phyloP scores from a whole-genome alignment of 805 yeast genomes.

The Yamadazyma olivae region DNA sequence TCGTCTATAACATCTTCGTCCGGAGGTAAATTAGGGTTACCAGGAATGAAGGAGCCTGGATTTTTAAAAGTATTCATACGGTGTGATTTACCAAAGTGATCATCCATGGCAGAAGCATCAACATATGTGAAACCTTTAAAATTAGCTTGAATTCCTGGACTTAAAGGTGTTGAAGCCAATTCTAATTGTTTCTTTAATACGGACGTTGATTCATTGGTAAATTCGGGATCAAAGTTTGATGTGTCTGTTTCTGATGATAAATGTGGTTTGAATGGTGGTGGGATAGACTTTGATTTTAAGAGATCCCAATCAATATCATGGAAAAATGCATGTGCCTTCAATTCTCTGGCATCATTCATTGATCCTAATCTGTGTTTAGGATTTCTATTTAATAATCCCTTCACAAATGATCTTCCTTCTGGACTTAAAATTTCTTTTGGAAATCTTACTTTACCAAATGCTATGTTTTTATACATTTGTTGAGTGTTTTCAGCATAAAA shows the following conservation, averaged over 20 bases:
- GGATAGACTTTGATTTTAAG: conserved; percentile 72
- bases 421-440: conserved; percentile 92
- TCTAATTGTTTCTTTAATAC: conserved; percentile 66
- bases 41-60: conserved; percentile 74
- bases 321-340: conserved; percentile 90
- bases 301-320: conserved; percentile 88
- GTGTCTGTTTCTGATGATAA: conserved; percentile 89
- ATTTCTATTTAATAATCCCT: conserved; percentile 90
- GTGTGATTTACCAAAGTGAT: conserved; percentile 55
- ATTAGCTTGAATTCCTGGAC: conserved; percentile 94
- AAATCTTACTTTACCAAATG: conserved; percentile 95
- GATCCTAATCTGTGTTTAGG: conserved; percentile 96
- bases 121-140: conserved; percentile 97
- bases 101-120: conserved; percentile 90
- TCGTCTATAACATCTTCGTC: conserved; percentile 84
- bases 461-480: conserved; percentile 98
- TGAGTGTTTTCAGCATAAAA: conserved; percentile 97
- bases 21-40: conserved; percentile 75
- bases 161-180: conserved; percentile 73
- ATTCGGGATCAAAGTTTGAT: conserved; percentile 96
- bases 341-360: conserved; percentile 84
- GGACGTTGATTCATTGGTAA: conserved; percentile 87
- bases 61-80: conserved; percentile 36
- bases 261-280: conserved; percentile 97
- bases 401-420: conserved; percentile 94